Base-by-base conservation (phyloP, 1,139 yeast genomes). In the Candida sp. region DNA sequence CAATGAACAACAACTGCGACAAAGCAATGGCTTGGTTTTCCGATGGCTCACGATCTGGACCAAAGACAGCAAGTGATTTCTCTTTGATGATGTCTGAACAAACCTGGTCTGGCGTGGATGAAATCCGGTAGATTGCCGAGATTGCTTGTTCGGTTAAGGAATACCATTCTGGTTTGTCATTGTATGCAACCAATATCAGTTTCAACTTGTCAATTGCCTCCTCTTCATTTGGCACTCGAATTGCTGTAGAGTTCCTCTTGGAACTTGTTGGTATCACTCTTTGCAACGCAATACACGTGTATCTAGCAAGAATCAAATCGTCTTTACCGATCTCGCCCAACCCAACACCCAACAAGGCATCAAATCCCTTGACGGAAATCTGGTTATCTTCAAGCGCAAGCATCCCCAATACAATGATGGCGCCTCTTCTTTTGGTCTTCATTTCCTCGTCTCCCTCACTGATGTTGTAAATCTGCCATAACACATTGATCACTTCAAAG, bases 91-190 rank as follows among this genome's bases (percentile, higher is more conserved):
- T 71, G 8, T 80, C 78, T 0, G 93, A 75, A 43, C 90, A 85
- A 3, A 88, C 79, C 34, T 73, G 73, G 59, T 91, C 96, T 0
- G 98, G 97, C 22, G 80, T 71, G 2, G 81, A 70, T 1, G 96
- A 82, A 22, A 91, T 79, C 46, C 79, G 82, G 69, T 85, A 91
- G 11, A 96, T 77, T 0, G 98, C 92, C 52, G 85, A 85, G 42
- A 94, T 75, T 0, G 97, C 97, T 63, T 92, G 96, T 60, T 92
- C 98, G 0, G 98, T 96, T 49, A 93, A 86, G n/a, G 92, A 85
- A 63, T 86, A 92, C 92, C 97, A 96, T 49, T 88, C 90, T 39
- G 86, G 79, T 54, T 83, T 80, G n/a, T 77, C 80, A 12, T 85
- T 80, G 55, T 81, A 81, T 22, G 77, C 66, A 22, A 82, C 61